Base-by-base conservation (phyloP, 2,329 filamentous ascomycete genomes). In the Aaosphaeria pasadenensis region DNA sequence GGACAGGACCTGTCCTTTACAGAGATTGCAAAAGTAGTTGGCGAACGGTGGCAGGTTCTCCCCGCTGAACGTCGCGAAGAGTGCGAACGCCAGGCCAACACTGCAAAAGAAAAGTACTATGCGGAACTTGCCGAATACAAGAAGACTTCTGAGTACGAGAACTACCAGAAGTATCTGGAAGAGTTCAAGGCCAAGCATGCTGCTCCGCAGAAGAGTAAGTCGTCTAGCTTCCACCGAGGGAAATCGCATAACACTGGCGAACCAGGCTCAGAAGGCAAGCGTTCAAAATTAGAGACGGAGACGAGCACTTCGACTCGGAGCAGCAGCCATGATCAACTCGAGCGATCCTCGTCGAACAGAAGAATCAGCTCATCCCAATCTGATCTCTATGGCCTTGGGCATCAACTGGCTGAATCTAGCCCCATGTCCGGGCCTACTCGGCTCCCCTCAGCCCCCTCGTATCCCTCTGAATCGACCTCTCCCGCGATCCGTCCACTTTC, bases 21-120 rank as follows among this genome's bases (percentile, higher is more conserved):
- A 1, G 88, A 91, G 60, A 91, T 92, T 53, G 88, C 88, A 7
- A 91, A 91, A 61, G 74, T 90, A 1, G 88, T 91, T 1, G 88
- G 88, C 5, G 88, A 92, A 62, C 83, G 87, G 61, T 92, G 88
- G 88, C 88, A 92, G 63, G 85, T 82, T 45, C 71, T 92, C 6
- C 76, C 81, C 2, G 76, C 82, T 1, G 70, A 75, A 1, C 84
- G 88, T 56, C 88, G 88, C 60, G 88, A 90, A 61, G 77, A 79
- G 0, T 92, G 81, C 57, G 88, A 92, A 66, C 80, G 79, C 36
- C 83, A 88, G 61, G 88, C 88, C 28, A 84, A 85, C 50, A 71
- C 78, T 11, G 85, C 86, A 29, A 92, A 92, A 69, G 87, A 91
- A 56, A 86, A 79, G 56, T 92, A 90, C 63, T 87, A 87, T 55